These are phyloP conservation scores for Colletotrichum lindemuthianum DNA, from an alignment of 2,329 filamentous ascomycete species.

Conservation along the genomic window DNA sequence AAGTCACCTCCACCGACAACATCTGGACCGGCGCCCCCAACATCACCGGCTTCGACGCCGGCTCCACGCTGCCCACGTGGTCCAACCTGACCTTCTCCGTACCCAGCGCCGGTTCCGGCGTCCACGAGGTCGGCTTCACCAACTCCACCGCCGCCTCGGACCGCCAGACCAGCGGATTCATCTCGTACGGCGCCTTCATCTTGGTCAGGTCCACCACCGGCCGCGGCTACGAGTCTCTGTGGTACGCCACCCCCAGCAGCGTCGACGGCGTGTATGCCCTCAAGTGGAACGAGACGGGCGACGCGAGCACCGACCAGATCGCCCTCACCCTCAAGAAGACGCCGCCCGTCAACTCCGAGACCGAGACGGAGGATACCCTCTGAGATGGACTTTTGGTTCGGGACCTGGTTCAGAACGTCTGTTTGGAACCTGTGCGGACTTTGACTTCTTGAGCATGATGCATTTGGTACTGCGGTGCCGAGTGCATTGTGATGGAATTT, in stretches of 20 bases:
- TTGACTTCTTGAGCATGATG: too few species aligned
- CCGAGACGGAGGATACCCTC: neutral
- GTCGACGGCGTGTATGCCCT: slow-evolving; percentile 37
- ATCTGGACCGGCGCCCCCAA: slow-evolving; percentile 39
- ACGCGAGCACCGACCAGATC: slow-evolving; percentile 26
- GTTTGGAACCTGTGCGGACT: too few species aligned
- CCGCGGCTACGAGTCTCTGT: slow-evolving; percentile 36
- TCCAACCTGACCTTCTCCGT: slow-evolving; percentile 41
- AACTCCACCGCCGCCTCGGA: slow-evolving; percentile 9
- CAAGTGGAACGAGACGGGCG: slow-evolving; percentile 40
- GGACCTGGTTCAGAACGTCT: too few species aligned
- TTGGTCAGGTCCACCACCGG: slow-evolving; percentile 23
- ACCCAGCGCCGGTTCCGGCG: slow-evolving; percentile 35
- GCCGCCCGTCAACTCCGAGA: slow-evolving; percentile 25
- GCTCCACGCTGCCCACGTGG: slow-evolving; percentile 36
- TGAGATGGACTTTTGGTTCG: too few species aligned
- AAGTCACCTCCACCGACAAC: slow-evolving; percentile 34
- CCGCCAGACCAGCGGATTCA: slow-evolving; percentile 38
- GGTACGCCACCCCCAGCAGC: slow-evolving; percentile 39
- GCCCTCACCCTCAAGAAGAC: slow-evolving; percentile 38
- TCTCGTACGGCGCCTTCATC: slow-evolving; percentile 41
- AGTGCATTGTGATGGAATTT: neutral
- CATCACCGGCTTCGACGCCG: slow-evolving; percentile 20
- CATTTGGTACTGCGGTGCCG: too few species aligned
- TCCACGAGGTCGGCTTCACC: slow-evolving; percentile 39